Evolutionary conservation across 2,329 filamentous ascomycete species (phyloP).

Genomic region (Coleophoma crateriformis): DNA sequence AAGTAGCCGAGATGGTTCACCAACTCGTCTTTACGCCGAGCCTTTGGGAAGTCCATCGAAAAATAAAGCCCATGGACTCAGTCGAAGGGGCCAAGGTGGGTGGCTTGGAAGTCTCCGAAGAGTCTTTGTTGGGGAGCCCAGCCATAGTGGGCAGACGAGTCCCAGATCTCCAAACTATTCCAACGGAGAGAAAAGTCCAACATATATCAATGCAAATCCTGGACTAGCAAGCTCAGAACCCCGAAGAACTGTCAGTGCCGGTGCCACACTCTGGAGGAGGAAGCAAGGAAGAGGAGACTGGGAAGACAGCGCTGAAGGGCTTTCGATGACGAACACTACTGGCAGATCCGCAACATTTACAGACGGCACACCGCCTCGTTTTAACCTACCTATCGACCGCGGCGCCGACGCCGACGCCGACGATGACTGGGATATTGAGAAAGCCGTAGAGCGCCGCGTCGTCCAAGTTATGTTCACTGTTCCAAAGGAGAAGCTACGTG

Average conservation of each 20-base stretch:
- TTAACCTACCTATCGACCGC: background rate
- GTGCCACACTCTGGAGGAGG: conserved; percentile 38
- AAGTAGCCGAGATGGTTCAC: conserved; percentile 9
- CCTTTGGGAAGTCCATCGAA: conserved; percentile 48
- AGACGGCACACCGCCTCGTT: conserved; percentile 1
- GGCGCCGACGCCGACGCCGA: conserved; percentile 23
- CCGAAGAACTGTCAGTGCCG: conserved; percentile 40
- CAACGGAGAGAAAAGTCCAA: conserved; percentile 14
- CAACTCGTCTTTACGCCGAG: conserved; percentile 2
- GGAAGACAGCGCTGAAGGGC: conserved; percentile 30
- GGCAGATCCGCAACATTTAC: conserved; percentile 8
- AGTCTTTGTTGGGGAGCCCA: conserved; percentile 15
- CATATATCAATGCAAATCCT: conserved; percentile 12
- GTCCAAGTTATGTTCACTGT: conserved; percentile 92
- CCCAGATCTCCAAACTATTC: background rate
- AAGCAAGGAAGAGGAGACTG: conserved; percentile 47
- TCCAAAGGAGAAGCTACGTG: conserved; percentile 75
- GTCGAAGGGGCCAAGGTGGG: conserved; percentile 13
- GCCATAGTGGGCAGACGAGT: background rate
- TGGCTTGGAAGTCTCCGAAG: conserved; percentile 63
- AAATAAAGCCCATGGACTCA: conserved; percentile 31
- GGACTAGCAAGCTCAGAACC: conserved; percentile 20
- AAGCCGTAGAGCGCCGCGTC: conserved; percentile 62
- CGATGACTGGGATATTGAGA: conserved; percentile 71
- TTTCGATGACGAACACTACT: conserved; percentile 10